phyloP scores from a whole-genome alignment of 768 basidiomycete genomes.

The Tulasnella sp. region DNA sequence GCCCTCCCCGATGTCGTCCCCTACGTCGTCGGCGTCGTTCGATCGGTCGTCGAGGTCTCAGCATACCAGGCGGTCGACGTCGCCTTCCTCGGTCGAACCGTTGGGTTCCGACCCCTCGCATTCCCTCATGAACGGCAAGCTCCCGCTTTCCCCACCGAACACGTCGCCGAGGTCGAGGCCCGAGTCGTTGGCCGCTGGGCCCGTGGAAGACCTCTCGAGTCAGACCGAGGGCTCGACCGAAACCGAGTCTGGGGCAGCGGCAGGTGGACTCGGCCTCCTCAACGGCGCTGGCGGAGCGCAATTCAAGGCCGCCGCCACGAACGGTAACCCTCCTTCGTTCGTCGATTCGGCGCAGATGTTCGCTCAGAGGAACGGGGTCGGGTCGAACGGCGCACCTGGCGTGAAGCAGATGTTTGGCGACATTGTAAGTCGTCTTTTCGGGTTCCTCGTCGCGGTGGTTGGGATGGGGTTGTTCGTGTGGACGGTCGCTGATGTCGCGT shows the following conservation, averaged over 20 bases:
- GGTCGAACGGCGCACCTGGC: not conserved
- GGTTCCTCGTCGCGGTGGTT: not conserved
- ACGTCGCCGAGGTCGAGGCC: slow-evolving; percentile 1
- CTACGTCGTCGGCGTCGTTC: slow-evolving; percentile 11
- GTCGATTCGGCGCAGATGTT: slow-evolving; percentile 4
- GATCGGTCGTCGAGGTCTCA: not conserved
- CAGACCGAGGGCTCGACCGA: slow-evolving; percentile 19
- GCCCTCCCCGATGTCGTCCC: slow-evolving; percentile 13
- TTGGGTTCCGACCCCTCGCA: not conserved
- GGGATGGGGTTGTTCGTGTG: slow-evolving; percentile 15
- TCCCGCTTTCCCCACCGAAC: slow-evolving; percentile 9
- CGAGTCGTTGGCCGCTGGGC: slow-evolving; percentile 7
- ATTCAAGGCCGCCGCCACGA: not conserved
- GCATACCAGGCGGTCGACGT: not conserved
- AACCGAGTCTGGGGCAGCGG: not conserved
- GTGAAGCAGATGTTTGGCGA: not conserved
- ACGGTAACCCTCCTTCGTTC: slow-evolving; percentile 5
- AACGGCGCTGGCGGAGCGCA: not conserved
- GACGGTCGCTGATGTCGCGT: slow-evolving; percentile 12
- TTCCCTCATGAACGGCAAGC: slow-evolving; percentile 9
- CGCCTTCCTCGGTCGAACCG: not conserved
- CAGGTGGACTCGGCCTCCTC: not conserved
- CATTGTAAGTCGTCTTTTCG: slow-evolving; percentile 3
- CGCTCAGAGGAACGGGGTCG: slow-evolving; percentile 2
- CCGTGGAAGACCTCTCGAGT: slow-evolving; percentile 19